Base-by-base conservation (phyloP, 78 protist species). In the Diacronema lutheri region DNA sequence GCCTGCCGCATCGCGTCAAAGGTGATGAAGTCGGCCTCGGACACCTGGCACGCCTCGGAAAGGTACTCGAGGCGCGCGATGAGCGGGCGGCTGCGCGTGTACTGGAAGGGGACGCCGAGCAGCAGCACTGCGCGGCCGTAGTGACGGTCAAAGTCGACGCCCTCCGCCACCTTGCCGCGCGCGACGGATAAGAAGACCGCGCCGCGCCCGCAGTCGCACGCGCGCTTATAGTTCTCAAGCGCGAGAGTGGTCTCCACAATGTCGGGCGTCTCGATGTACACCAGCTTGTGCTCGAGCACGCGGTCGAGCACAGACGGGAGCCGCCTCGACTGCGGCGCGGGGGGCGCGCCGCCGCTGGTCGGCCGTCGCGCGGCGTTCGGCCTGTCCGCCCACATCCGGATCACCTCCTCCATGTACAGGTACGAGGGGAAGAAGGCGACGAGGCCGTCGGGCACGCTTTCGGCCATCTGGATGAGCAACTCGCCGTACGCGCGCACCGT, bases 1-100 rank as follows among this genome's bases (percentile, higher is more conserved):
- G 98, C 98, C 33, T 97, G 91, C 33, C 99, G 88, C 98, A 98
- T 91, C 25, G 99, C 99, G 57, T 98, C 99, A 46, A 96, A 98
- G 9, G 96, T 85, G 40, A 97, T 86, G 83, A 94, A 98, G 57
- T 95, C 98, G 41, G 72, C 73, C 41, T 94, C 97, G 40, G 64
- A 33, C 40, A 97, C 93, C 81, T 88, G 87, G 50, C 73, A 88
- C 13, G 86, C 21, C 29, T 79, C 86, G 1, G 82, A 50, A 61
- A 93, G 65, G 55, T 78, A 96, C 66, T 85, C 92, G 31, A 96
- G 78, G 0, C 98, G 90, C 0, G 95, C 93, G 25, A 46, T 72
- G 19, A 86, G 76, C 69, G 61, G 40, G 13, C 69, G 68, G 14
- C 33, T 0, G 29, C 33, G 46, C n/a, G 77, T 81, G 86, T 81